Evolutionary conservation across 2,329 filamentous ascomycete genomes (phyloP), one percentile per base, ranked within the genome.

Genomic region (Eutypella sp.): DNA sequence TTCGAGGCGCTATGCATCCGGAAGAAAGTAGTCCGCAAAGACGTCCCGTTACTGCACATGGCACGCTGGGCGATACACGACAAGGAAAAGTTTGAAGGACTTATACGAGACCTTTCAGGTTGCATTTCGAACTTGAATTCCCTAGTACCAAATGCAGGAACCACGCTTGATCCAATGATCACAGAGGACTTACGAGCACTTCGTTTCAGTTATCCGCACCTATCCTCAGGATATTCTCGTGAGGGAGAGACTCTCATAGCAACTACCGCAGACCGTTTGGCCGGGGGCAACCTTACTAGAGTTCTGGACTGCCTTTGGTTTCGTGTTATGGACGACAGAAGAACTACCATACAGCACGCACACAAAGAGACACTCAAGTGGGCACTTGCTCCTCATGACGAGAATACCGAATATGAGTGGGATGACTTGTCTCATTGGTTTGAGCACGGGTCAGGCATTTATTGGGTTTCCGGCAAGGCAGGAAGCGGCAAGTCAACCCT

Each of bases 41-140:
- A 16, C 25, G 16, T 9, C 7, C 31, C 31, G 31, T 9, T 13
- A 2, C 38, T n/a, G 16, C 29, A 45, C 6, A 48, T 45, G 16
- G 29, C 49, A 18, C 45, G 42, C 10, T 57, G 55, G 53, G 48
- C 47, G 5, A 40, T 57, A 18, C 27, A 39, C 3, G 52, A 57
- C 47, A 55, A 50, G 37, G 47, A 51, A 7, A 53, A 48, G 23
- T 57, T 57, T 34, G 47, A 48, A 5, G 24, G 23, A 2, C 25
- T 57, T 8, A 34, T 52, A 6, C 11, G 18, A 8, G 38, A 57
- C 8, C 33, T 56, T 6, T 48, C 47, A 2, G 33, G 53, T 38
- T 55, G 54, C 24, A 49, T 45, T 23, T 44, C 47, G 3, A 56
- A 47, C 13, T 46, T 57, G 10, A 48, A 34, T n/a, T 5, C 11